Evolutionary conservation across 2,329 filamentous ascomycete genomes (phyloP).

Genomic region (Diaporthe vaccinii): DNA sequence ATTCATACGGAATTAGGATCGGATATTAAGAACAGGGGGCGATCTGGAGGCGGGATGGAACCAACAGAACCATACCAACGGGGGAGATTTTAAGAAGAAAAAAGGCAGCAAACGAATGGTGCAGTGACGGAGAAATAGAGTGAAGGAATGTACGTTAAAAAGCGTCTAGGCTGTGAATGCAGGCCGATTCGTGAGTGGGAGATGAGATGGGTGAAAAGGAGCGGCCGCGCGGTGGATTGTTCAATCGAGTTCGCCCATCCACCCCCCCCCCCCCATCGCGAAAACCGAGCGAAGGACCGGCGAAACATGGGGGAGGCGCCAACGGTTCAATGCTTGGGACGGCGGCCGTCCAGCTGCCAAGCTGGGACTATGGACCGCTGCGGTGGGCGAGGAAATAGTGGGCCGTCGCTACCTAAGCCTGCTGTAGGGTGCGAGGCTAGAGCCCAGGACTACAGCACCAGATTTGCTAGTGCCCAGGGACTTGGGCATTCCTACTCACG

Average conservation of each 20-base stretch:
- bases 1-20: constrained; percentile 35
- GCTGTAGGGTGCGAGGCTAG: not conserved
- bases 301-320: not conserved
- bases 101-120: constrained; percentile 12
- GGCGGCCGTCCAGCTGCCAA: not conserved
- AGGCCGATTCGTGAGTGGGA: not conserved
- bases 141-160: not conserved
- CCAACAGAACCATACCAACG: not conserved
- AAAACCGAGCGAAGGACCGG: constrained; percentile 13
- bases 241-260: not conserved
- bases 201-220: constrained; percentile 22
- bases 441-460: not conserved
- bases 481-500: constrained; percentile 10
- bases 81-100: not conserved
- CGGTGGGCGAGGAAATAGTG: constrained; percentile 1
- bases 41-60: constrained; percentile 25
- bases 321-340: not conserved
- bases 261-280: not conserved
- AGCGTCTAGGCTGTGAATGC: not conserved
- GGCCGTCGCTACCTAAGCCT: not conserved
- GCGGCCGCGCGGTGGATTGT: constrained; percentile 6
- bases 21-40: constrained; percentile 37
- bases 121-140: constrained; percentile 7
- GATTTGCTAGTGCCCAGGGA: not conserved
- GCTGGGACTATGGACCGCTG: constrained; percentile 1